These are phyloP conservation scores for Oryza punctata DNA, from an alignment of 176 grass and related monocot species.

Conservation along the genomic window DNA sequence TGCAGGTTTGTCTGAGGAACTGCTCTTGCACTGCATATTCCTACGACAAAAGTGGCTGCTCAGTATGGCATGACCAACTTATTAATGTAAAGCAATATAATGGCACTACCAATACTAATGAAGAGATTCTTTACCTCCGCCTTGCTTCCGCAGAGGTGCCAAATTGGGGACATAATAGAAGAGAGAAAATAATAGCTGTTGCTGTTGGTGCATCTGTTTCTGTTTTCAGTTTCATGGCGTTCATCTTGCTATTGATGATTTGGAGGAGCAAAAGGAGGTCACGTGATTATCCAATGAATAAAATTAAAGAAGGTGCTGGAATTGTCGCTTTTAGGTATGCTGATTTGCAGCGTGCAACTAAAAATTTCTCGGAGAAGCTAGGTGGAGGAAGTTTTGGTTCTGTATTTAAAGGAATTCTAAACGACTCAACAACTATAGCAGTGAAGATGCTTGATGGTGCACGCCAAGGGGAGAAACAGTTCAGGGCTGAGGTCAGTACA, in stretches of 20 bases:
- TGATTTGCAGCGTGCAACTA: constrained; percentile 12
- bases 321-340: background rate
- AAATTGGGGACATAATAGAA: background rate
- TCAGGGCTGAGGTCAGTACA: constrained; percentile 12
- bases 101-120: background rate
- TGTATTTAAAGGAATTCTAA: constrained; percentile 22
- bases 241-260: constrained; percentile 23
- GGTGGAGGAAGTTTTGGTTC: background rate
- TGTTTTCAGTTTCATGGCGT: background rate
- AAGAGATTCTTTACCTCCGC: constrained; percentile 49
- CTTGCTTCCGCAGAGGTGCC: constrained; percentile 40
- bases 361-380: background rate
- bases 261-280: constrained; percentile 13
- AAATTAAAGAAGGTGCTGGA: background rate
- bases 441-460: constrained; percentile 45
- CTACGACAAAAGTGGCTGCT: constrained; percentile 21
- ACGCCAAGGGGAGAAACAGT: constrained; percentile 49
- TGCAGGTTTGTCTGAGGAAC: constrained; percentile 32
- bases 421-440: constrained; percentile 35
- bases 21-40: constrained; percentile 44
- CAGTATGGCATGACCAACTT: constrained; percentile 28
- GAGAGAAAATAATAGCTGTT: background rate
- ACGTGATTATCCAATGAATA: background rate
- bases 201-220: constrained; percentile 6
- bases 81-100: constrained; percentile 4